Base-by-base conservation (phyloP, 2,329 filamentous ascomycete genomes). In the Trichoderma sp. region DNA sequence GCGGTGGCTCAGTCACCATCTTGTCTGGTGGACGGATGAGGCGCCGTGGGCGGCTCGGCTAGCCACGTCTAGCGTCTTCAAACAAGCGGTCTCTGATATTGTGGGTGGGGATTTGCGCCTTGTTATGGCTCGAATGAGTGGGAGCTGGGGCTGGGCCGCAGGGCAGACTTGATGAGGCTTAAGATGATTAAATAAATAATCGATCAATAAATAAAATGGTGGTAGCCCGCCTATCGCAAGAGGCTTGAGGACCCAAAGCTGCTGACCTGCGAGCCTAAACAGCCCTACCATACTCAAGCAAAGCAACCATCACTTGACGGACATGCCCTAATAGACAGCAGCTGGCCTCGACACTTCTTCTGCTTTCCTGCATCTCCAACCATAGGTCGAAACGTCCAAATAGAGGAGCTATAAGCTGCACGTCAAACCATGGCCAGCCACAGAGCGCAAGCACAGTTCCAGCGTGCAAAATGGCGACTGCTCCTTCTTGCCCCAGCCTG, bases 401-500 rank as follows among this genome's bases (percentile, higher is more conserved):
- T 26, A 53, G 57, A 68, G 66, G 36, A 69, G n/a, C 36, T 20
- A 61, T 50, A 68, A 28, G 23, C 57, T 34, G n/a, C 55, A 62
- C 66, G 55, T 68, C 66, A 26, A 55, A 55, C 32, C 3, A 81
- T 83, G 76, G 83, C 80, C 61, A 82, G 79, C 57, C 85, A 87
- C 73, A 82, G 85, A 73, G 82, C 87, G 43, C 85, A 88, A 73
- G 85, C 85, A 32, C 84, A 87, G 72, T 88, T 87, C 73, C 82
- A 82, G 70, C 83, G 85, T 34, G 84, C 87, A 17, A 81, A 81
- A 77, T 89, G 88, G 88, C 82, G 82, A 68, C 80, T 83, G 70
- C 75, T 75, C 59, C 67, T 88, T 4, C 78, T 90, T 30, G 73
- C 85, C 1, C 86, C 86, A 7, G 81, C 82, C 57, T 90, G 88